Evolutionary conservation across 1,284 basidiomycete species (phyloP), one percentile per base, ranked within the genome.

Genomic region (Marasmius oreades): DNA sequence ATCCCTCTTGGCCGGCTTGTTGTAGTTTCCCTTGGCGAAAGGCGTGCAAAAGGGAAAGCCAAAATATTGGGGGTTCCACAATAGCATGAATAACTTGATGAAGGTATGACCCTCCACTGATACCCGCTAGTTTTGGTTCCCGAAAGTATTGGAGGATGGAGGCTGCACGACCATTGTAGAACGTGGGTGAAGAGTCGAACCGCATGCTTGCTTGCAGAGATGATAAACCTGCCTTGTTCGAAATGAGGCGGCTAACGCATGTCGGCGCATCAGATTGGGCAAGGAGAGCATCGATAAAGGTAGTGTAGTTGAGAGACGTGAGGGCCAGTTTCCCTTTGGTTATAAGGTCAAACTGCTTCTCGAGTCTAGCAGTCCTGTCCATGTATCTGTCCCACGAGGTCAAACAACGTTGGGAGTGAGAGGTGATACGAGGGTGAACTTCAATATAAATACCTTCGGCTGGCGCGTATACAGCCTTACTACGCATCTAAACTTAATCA

Each of bases 11-110:
- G 0, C 68, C 75, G 8, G 66, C 53, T 12, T 69, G 66, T 20
- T 72, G 56, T 43, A 87, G 65, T 16, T 61, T 53, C n/a, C 68
- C 70, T 18, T 55, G 66, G 23, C 60, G 62, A 23, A 79, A 73
- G 8, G 72, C 72, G 22, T 45, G 36, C 24, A 55, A 28, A 43
- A 59, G 56, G 1, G 55, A 46, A 18, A 28, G 7, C 60, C 60
- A 61, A 36, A 61, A 84, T 36, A 84, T 71, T 0, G 82, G 77
- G 0, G 83, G 82, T 1, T 81, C 73, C 2, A 80, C 74, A 16
- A 86, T 76, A 0, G 62, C 64, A 20, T 64, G 46, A 18, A 86
- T 51, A 14, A 81, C 60, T 43, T 69, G 63, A 11, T 67, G 55
- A 2, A 86, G 66, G 42, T 77, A 74, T 1, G 67, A 28, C 2